A percentile compares a stretch with the other conserved stretches of the same genome.
These are phyloP conservation scores for Parietaria judaica DNA, from an alignment of 306 rosid species.

Conservation along the genomic window DNA sequence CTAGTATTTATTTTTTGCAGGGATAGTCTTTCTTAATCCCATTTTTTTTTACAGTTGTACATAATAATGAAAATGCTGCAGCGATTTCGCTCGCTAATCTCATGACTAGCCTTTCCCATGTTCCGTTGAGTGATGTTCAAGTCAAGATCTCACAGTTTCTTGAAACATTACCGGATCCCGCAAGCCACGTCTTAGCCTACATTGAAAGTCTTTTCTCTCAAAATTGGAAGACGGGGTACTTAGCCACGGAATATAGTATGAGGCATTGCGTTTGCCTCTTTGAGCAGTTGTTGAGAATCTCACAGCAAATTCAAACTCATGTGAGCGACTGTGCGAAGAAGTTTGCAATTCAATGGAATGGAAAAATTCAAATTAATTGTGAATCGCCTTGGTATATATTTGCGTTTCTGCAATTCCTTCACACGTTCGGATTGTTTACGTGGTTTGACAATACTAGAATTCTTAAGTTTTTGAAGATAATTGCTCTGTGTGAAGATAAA, in stretches of 20 bases:
- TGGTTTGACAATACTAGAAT: slow-evolving; percentile 30
- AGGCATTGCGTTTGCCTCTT: slow-evolving; percentile 19
- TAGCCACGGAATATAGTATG: slow-evolving; percentile 13
- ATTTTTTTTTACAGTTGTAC: not conserved
- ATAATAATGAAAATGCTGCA: slow-evolving; percentile 10
- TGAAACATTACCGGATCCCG: slow-evolving; percentile 34
- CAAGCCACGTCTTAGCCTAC: slow-evolving; percentile 38
- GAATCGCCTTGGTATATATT: slow-evolving; percentile 34
- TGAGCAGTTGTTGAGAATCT: slow-evolving; percentile 28
- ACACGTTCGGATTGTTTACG: slow-evolving; percentile 34
- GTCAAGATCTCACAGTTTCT: slow-evolving; percentile 23
- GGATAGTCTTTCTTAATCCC: not conserved
- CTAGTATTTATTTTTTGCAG: too few species aligned
- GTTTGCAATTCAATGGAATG: slow-evolving; percentile 40
- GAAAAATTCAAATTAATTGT: slow-evolving; percentile 12
- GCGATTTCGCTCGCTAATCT: slow-evolving; percentile 10
- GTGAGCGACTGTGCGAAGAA: slow-evolving; percentile 39
- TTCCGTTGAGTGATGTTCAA: slow-evolving; percentile 11
- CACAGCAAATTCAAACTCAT: slow-evolving; percentile 30
- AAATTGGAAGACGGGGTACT: slow-evolving; percentile 16
- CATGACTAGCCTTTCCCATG: not conserved
- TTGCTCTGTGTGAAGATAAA: slow-evolving; percentile 35
- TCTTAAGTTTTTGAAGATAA: slow-evolving; percentile 34
- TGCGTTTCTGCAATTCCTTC: slow-evolving; percentile 41
- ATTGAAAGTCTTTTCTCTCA: slow-evolving; percentile 25